Evolutionary conservation across 352 stramenopile species (phyloP).

Genomic region (Saprolegnia parasitica): DNA sequence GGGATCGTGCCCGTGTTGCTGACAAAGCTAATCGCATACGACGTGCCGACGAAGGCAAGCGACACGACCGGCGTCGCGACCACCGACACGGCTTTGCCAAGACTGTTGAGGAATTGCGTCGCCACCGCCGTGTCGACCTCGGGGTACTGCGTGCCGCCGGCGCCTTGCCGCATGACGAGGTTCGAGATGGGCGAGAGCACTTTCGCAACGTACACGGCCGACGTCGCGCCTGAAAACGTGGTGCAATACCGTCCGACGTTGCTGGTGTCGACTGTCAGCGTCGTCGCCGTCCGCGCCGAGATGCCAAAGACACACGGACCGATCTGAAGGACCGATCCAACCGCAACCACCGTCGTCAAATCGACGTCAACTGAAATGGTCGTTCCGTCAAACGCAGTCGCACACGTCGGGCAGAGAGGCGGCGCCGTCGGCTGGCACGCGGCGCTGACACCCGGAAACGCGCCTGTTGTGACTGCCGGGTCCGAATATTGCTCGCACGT

Average conservation of each 20-base stretch:
- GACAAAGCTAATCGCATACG: constrained; percentile 61
- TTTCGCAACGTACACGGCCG: constrained; percentile 57
- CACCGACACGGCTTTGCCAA: constrained; percentile 54
- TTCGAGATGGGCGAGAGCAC: constrained; percentile 34
- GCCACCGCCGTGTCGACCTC: constrained; percentile 40
- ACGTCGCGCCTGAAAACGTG: constrained; percentile 35
- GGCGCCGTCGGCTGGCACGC: constrained; percentile 42
- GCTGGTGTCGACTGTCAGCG: constrained; percentile 36
- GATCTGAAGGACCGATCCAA: constrained; percentile 40
- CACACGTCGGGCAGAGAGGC: constrained; percentile 52
- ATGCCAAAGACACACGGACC: constrained; percentile 61
- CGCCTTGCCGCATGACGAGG: constrained; percentile 24
- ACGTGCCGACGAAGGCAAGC: constrained; percentile 44
- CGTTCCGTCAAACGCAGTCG: constrained; percentile 60
- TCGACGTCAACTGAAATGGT: constrained; percentile 39
- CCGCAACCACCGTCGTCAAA: constrained; percentile 27
- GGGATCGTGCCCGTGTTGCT: constrained; percentile 58
- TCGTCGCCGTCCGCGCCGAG: constrained; percentile 31
- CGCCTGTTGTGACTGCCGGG: constrained; percentile 42
- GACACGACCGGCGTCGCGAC: constrained; percentile 38
- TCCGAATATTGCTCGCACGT: constrained; percentile 85
- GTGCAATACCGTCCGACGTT: constrained; percentile 58
- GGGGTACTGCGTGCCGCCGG: constrained; percentile 12
- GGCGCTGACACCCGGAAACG: constrained; percentile 41
- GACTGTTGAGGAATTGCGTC: constrained; percentile 42